Percentiles rank a stretch among this genome's conserved stretches.
These are phyloP conservation scores for Fagopyrum tataricum DNA, from an alignment of 148 eudicot species.

Conservation along the genomic window DNA sequence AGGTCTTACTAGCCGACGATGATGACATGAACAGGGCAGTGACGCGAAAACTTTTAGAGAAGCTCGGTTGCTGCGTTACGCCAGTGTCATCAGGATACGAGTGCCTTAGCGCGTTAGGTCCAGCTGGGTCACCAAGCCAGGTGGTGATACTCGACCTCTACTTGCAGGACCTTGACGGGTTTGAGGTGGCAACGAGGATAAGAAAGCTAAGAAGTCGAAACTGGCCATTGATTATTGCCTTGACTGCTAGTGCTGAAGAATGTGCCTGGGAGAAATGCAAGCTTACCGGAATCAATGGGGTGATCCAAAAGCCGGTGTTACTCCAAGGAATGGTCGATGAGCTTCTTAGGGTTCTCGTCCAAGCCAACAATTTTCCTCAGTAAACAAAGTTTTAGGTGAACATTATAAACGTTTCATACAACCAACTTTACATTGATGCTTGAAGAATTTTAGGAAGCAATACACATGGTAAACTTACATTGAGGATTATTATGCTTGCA, in stretches of 20 bases:
- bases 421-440: not conserved
- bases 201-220: conserved; percentile 53
- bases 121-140: conserved; percentile 33
- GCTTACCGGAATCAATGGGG: conserved; percentile 57
- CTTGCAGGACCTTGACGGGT: conserved; percentile 55
- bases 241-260: conserved; percentile 39
- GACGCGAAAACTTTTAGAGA: conserved; percentile 55
- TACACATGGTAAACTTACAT: conserved; percentile 3
- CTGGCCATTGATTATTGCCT: conserved; percentile 74
- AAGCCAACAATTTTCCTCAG: too few relatives aligned
- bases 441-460: not conserved
- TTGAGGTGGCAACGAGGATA: conserved; percentile 49
- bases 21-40: conserved; percentile 68
- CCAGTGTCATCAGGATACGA: conserved; percentile 64
- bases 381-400: not conserved
- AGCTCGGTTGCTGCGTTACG: conserved; percentile 58
- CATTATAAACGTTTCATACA: not conserved
- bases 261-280: conserved; percentile 36
- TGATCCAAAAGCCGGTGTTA: conserved; percentile 58
- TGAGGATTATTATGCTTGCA: not conserved
- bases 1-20: conserved; percentile 67
- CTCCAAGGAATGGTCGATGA: conserved; percentile 56
- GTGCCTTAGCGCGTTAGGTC: conserved; percentile 48
- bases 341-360: conserved; percentile 49
- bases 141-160: conserved; percentile 64